Conservation (phyloP, 768 basidiomycete species). For the Russula vinacea region DNA sequence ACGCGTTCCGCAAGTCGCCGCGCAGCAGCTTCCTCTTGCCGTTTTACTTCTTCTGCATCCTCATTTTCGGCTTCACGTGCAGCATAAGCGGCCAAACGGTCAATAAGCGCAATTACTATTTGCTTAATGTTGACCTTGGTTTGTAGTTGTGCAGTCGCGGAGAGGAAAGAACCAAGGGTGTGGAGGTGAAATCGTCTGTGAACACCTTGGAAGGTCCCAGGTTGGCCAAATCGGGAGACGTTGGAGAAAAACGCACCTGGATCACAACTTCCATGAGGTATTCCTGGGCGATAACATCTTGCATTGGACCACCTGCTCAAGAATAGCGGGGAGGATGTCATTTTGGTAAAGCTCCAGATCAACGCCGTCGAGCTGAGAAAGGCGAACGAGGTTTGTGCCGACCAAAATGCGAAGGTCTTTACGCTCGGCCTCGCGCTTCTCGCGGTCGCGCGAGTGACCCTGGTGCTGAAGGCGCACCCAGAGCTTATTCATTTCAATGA, state of each 20-base stretch:
- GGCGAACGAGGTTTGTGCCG: slow-evolving; percentile 93
- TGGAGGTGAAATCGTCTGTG: slow-evolving; percentile 98
- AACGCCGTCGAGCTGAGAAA: slow-evolving; percentile 94
- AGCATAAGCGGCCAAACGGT: slow-evolving; percentile 92
- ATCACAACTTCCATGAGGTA: slow-evolving; percentile 99
- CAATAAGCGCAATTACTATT: slow-evolving; percentile 96
- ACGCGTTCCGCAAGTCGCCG: slow-evolving; percentile 85
- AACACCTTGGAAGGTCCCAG: slow-evolving; percentile 66
- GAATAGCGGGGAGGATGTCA: slow-evolving; percentile 83
- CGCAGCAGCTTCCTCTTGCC: slow-evolving; percentile 91
- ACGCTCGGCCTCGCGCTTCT: slow-evolving; percentile 95
- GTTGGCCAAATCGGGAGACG: neutral
- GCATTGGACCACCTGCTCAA: slow-evolving; percentile 97
- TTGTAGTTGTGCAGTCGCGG: slow-evolving; percentile 93
- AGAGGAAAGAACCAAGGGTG: slow-evolving; percentile 92
- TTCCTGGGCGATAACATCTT: slow-evolving; percentile 99
- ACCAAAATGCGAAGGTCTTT: slow-evolving; percentile 93
- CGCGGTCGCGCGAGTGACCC: slow-evolving; percentile 93
- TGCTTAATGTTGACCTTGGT: slow-evolving; percentile 98
- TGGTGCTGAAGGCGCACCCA: slow-evolving; percentile 99
- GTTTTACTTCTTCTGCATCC: slow-evolving; percentile 89
- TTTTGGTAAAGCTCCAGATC: slow-evolving; percentile 88
- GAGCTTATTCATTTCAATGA: slow-evolving; percentile 99
- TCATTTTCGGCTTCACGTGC: slow-evolving; percentile 97
- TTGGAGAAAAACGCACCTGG: slow-evolving; percentile 54